These are phyloP conservation scores for Sugiyamaella valdiviana DNA, from an alignment of 805 yeast genomes.

Conservation along the genomic window DNA sequence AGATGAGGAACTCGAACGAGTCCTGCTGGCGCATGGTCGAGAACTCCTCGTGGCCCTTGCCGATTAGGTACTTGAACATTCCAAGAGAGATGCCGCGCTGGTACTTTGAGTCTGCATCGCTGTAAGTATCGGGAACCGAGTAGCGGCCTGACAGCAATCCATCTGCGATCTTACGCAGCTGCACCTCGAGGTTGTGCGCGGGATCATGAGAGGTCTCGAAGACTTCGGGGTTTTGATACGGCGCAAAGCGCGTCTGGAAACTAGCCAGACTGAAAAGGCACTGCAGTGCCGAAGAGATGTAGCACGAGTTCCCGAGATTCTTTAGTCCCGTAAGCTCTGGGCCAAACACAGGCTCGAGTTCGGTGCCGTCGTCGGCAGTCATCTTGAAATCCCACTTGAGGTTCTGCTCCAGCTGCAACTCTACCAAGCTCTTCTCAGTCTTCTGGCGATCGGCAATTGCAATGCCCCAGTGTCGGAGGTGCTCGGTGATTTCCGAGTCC, in stretches of 20 bases:
- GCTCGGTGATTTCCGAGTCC: conserved; percentile 51
- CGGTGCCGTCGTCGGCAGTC: conserved; percentile 63
- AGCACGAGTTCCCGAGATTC: conserved; percentile 91
- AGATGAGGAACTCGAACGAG: conserved; percentile 81
- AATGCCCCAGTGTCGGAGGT: conserved; percentile 58
- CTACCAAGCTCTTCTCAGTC: conserved; percentile 84
- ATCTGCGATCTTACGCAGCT: conserved; percentile 69
- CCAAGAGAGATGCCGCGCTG: conserved; percentile 75
- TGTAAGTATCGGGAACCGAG: conserved; percentile 43
- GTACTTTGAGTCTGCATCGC: conserved; percentile 35
- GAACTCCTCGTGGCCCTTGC: conserved; percentile 75
- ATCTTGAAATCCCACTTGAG: conserved; percentile 87
- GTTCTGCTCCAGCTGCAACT: conserved; percentile 88
- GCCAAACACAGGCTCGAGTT: conserved; percentile 63
- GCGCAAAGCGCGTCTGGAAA: conserved; percentile 28
- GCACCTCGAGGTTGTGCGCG: conserved; percentile 61
- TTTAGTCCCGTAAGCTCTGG: conserved; percentile 74
- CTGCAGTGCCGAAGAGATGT: conserved; percentile 76
- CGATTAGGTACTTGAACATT: conserved; percentile 69
- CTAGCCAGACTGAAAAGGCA: conserved; percentile 44
- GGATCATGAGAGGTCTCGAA: conserved; percentile 38
- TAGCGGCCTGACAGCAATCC: conserved; percentile 74
- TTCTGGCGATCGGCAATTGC: conserved; percentile 50
- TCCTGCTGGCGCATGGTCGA: conserved; percentile 88
- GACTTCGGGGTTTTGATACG: neutral